These are phyloP conservation scores for Lepiota venenata DNA, from an alignment of 768 basidiomycete species.

Conservation along the genomic window DNA sequence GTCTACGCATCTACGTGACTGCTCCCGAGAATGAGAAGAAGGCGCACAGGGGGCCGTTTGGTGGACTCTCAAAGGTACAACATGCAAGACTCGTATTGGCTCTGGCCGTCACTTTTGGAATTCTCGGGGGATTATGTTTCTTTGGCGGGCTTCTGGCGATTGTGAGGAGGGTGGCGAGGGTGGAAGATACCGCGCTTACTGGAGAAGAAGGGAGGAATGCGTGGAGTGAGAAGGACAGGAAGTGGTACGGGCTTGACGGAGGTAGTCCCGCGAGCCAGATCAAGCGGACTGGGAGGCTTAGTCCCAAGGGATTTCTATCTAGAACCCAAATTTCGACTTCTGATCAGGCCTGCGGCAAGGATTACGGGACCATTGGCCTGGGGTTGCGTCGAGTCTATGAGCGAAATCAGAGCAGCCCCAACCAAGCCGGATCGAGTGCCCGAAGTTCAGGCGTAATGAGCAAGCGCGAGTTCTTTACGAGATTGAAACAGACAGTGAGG, in stretches of 20 bases:
- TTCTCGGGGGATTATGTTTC: slow-evolving; percentile 54
- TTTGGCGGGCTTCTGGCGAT: slow-evolving; percentile 53
- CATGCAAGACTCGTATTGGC: slow-evolving; percentile 48
- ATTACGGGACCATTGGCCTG: slow-evolving; percentile 32
- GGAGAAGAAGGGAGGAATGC: slow-evolving; percentile 56
- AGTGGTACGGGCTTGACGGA: slow-evolving; percentile 59
- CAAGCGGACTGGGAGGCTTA: background rate
- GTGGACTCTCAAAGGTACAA: slow-evolving; percentile 40
- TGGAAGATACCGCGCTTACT: slow-evolving; percentile 57
- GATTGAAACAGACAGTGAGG: slow-evolving; percentile 59
- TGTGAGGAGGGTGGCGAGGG: slow-evolving; percentile 51
- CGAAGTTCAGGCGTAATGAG: slow-evolving; percentile 57
- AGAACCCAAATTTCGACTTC: background rate
- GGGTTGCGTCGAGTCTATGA: slow-evolving; percentile 50
- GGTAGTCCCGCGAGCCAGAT: slow-evolving; percentile 2
- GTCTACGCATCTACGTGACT: slow-evolving; percentile 47
- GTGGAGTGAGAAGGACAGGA: slow-evolving; percentile 63
- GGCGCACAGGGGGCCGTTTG: slow-evolving; percentile 27
- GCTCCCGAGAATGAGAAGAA: slow-evolving; percentile 31
- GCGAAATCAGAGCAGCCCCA: slow-evolving; percentile 28
- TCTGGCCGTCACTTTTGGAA: slow-evolving; percentile 57
- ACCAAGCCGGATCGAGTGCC: slow-evolving; percentile 20
- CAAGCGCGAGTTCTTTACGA: slow-evolving; percentile 67
- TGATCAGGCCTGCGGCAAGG: slow-evolving; percentile 1
- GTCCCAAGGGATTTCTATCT: background rate